A percentile compares a stretch with the other conserved stretches of the same genome.
phyloP scores from a whole-genome alignment of 1,284 basidiomycete species.

The Caloboletus inedulis region DNA sequence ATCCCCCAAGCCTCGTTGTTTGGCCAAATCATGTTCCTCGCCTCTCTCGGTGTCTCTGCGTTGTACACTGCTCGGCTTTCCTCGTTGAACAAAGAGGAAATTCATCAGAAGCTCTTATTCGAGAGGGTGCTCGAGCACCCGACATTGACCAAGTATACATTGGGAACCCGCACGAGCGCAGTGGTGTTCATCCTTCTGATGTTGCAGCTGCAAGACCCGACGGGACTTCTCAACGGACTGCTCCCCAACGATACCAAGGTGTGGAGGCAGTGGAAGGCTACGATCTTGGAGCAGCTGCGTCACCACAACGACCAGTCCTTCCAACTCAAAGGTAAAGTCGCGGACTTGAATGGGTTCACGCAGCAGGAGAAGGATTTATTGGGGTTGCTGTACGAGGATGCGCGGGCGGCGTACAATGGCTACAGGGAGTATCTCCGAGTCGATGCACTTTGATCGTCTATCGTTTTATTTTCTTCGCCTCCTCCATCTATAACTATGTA shows the following conservation, averaged over 20 bases:
- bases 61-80: slow-evolving; percentile 23
- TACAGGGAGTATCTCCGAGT: slow-evolving; percentile 9
- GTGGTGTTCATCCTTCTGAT: slow-evolving; percentile 28
- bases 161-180: slow-evolving; percentile 28
- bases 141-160: slow-evolving; percentile 18
- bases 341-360: slow-evolving; percentile 3
- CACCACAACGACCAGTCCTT: slow-evolving; percentile 1
- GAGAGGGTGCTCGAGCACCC: slow-evolving; percentile 17
- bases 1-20: no score
- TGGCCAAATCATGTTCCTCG: no score
- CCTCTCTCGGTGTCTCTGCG: slow-evolving; percentile 25
- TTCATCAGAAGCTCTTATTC: slow-evolving; percentile 22
- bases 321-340: background rate
- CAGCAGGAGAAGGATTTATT: slow-evolving; percentile 15
- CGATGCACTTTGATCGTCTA: background rate
- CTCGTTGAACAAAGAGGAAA: slow-evolving; percentile 20
- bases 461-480: background rate
- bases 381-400: slow-evolving; percentile 20
- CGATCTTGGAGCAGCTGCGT: slow-evolving; percentile 9
- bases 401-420: slow-evolving; percentile 18
- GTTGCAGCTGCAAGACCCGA: slow-evolving; percentile 16
- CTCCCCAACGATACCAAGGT: slow-evolving; percentile 28
- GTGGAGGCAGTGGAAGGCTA: slow-evolving; percentile 25
- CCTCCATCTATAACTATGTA: background rate
- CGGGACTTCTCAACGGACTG: slow-evolving; percentile 20